phyloP scores from a whole-genome alignment of 257 asterid genomes.

The Scutellaria baicalensis region DNA sequence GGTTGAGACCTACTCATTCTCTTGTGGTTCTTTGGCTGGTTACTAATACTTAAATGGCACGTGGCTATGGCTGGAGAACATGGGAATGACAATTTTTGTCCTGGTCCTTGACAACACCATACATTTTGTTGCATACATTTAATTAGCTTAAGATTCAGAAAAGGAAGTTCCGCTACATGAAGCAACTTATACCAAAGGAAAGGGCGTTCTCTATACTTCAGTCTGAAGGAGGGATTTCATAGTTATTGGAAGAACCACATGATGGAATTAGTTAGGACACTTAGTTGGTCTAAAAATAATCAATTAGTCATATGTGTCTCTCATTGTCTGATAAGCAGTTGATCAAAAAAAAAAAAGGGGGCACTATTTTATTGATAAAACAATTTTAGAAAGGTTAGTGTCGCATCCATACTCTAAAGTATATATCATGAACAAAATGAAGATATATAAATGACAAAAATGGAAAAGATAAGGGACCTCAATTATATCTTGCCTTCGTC shows the following conservation, averaged over 20 bases:
- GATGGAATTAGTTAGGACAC: neutral
- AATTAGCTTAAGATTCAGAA: neutral
- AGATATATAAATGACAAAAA: neutral
- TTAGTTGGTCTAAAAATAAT: neutral
- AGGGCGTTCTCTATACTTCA: neutral
- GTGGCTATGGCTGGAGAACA: neutral
- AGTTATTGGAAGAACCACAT: neutral
- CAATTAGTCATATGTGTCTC: neutral
- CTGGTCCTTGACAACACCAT: neutral
- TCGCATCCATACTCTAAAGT: neutral
- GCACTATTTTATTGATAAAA: neutral
- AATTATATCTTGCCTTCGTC: slow-evolving; percentile 6
- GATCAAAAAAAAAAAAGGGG: neutral
- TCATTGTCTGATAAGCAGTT: slow-evolving; percentile 3
- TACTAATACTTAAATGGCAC: neutral
- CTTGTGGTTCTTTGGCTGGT: neutral
- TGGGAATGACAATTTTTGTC: neutral
- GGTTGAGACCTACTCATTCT: neutral
- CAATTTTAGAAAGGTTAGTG: neutral
- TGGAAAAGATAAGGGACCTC: slow-evolving; percentile 5
- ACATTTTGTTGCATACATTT: neutral
- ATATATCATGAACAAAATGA: neutral
- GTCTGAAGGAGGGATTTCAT: neutral
- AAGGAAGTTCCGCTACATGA: neutral
- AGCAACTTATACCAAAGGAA: neutral